A percentile compares a stretch with the other conserved stretches of the same genome.
Evolutionary conservation across 257 asterid genomes (phyloP).

Genomic region (Jasminum sambac): DNA sequence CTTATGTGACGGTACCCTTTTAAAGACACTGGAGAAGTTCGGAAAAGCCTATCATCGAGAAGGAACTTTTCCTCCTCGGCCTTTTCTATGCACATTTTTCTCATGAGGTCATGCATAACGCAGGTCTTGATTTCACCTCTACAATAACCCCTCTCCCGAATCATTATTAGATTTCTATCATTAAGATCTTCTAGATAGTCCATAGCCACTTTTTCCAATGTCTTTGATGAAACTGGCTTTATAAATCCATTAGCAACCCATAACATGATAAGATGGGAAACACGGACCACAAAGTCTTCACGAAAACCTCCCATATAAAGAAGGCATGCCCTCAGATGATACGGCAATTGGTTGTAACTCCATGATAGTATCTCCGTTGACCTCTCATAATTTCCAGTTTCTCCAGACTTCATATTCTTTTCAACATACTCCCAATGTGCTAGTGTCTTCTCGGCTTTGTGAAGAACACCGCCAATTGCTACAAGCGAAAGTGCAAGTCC

Average conservation of each 20-base stretch:
- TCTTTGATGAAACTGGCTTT: neutral
- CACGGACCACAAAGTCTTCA: neutral
- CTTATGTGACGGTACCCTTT: neutral
- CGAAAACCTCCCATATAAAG: conserved; percentile 24
- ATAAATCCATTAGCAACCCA: conserved; percentile 24
- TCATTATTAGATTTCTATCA: too few species aligned
- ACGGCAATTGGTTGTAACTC: too few species aligned
- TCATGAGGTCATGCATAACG: too few species aligned
- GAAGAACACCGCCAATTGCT: too few species aligned
- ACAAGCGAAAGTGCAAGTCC: too few species aligned
- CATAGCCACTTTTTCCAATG: neutral
- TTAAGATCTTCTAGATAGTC: neutral
- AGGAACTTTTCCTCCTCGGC: neutral
- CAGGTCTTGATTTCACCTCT: too few species aligned
- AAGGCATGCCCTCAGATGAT: conserved; percentile 9
- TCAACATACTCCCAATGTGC: too few species aligned
- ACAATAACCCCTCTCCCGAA: too few species aligned
- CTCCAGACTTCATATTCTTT: neutral
- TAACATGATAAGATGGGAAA: too few species aligned
- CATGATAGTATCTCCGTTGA: neutral
- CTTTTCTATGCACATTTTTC: too few species aligned
- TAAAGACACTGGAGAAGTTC: neutral
- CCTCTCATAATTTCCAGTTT: neutral
- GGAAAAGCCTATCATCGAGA: too few species aligned
- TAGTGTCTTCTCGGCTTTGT: too few species aligned